Conservation (phyloP, 768 basidiomycete genomes). For the Dacryopinax primogenitus region DNA sequence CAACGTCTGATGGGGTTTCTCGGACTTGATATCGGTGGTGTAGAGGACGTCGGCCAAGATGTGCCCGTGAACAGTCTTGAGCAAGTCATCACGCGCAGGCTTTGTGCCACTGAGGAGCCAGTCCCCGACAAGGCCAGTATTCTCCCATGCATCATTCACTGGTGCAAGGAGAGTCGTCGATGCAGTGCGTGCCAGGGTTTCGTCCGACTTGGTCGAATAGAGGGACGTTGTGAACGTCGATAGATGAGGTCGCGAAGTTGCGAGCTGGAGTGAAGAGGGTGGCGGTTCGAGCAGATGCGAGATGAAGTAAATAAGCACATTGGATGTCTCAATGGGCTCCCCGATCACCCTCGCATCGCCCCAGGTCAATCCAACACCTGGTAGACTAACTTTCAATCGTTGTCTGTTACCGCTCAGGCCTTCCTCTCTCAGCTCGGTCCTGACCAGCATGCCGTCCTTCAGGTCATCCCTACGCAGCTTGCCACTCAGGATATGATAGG, state of each 20-base stretch:
- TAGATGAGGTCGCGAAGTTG: slow-evolving; percentile 67
- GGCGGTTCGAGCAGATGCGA: slow-evolving; percentile 76
- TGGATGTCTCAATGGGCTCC: slow-evolving; percentile 64
- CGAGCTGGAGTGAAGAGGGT: slow-evolving; percentile 62
- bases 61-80: slow-evolving; percentile 79
- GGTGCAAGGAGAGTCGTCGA: slow-evolving; percentile 77
- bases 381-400: slow-evolving; percentile 57
- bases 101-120: slow-evolving; percentile 63
- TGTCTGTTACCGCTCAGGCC: slow-evolving; percentile 60
- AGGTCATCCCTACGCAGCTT: slow-evolving; percentile 60
- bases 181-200: slow-evolving; percentile 48
- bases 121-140: slow-evolving; percentile 75
- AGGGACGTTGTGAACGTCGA: slow-evolving; percentile 83
- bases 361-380: slow-evolving; percentile 51
- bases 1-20: slow-evolving; percentile 39
- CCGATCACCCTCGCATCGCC: slow-evolving; percentile 71
- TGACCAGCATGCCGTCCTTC: slow-evolving; percentile 57
- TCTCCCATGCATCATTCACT: slow-evolving; percentile 75
- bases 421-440: slow-evolving; percentile 60
- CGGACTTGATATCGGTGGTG: slow-evolving; percentile 29
- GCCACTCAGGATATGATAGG: slow-evolving; percentile 89
- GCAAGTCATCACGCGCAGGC: slow-evolving; percentile 60
- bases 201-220: slow-evolving; percentile 30
- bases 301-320: slow-evolving; percentile 78
- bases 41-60: slow-evolving; percentile 67